Evolutionary conservation across 2,329 filamentous ascomycete genomes (phyloP).

Genomic region (Diaporthe eres): DNA sequence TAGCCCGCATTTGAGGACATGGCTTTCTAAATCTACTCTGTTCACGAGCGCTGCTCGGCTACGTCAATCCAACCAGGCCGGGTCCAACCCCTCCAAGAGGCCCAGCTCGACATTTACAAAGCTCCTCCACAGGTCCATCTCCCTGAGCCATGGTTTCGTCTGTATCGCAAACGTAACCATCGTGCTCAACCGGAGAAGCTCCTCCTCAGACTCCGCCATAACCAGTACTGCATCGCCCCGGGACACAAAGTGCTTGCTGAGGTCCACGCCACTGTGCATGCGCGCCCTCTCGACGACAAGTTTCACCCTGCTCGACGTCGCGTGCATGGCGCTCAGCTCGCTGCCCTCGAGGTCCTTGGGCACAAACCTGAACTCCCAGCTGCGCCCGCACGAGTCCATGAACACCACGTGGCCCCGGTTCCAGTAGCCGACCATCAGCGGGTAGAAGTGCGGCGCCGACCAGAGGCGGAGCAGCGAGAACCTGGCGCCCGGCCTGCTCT

Average conservation of each 20-base stretch:
- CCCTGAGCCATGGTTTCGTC: conserved; percentile 62
- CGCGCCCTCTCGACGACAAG: conserved; percentile 48
- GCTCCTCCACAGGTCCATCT: conserved; percentile 66
- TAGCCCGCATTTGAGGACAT: too few species aligned
- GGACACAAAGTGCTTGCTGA: conserved; percentile 55
- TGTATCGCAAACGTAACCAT: conserved; percentile 61
- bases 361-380: conserved; percentile 63
- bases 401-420: conserved; percentile 55
- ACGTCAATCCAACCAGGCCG: conserved; percentile 53
- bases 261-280: conserved; percentile 40
- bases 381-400: conserved; percentile 57
- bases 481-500: conserved; percentile 51
- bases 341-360: conserved; percentile 61
- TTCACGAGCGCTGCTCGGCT: too few species aligned
- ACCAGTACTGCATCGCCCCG: conserved; percentile 61
- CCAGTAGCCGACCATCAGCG: conserved; percentile 58
- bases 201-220: conserved; percentile 59
- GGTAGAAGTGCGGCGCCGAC: conserved; percentile 64
- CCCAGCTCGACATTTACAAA: conserved; percentile 62
- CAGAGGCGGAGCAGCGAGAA: conserved; percentile 62
- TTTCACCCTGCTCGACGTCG: conserved; percentile 50
- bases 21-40: too few species aligned
- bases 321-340: conserved; percentile 59
- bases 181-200: conserved; percentile 55
- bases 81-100: conserved; percentile 59